Evolutionary conservation across 805 yeast species (phyloP), one percentile per base, ranked within the genome.

Genomic region (Candida golubevii): DNA sequence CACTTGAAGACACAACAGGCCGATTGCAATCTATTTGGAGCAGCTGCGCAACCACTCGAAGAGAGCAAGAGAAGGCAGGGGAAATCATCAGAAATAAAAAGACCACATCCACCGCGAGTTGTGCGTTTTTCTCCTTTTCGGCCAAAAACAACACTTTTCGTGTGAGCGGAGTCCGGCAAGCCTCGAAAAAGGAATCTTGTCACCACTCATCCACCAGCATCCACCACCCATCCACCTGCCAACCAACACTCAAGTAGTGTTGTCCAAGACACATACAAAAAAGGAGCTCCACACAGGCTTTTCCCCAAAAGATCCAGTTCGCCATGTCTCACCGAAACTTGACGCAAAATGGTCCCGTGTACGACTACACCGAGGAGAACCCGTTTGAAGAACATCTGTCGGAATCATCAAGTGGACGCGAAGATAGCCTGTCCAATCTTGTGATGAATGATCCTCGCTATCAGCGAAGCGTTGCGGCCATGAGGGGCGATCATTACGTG

Each of bases 241-340:
- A 18, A 3, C 23, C 23, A 18, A 3, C 23, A 18, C 23, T 18
- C 23, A 18, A 18, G 23, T 8, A 26, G 38, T 23, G 18, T 8
- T 13, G 10, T 4, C 35, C 26, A n/a, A 13, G 31, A 11, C 15
- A 26, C 38, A 7, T 26, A 26, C 31, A 26, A 10, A 35, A 35
- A 35, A 11, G 31, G n/a, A 31, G 7, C 14, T 7, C 5, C 34
- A 14, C 33, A n/a, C 33, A 11, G n/a, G n/a, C 32, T 12, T 29
- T 12, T 29, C 6, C 32, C n/a, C 32, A 33, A 12, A 18, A 18
- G 3, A 18, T 18, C 23, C 23, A 18, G 23, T 18, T 18, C 23
- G 23, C 35, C 28, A 51, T 51, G 55, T 40, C 55, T 12, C 48
- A 41, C 35, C 49, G 55, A 26, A 46, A 51, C 41, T 48, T 51